Base-by-base conservation (phyloP, 2,329 filamentous ascomycete genomes). In the Elsinoe fawcettii region DNA sequence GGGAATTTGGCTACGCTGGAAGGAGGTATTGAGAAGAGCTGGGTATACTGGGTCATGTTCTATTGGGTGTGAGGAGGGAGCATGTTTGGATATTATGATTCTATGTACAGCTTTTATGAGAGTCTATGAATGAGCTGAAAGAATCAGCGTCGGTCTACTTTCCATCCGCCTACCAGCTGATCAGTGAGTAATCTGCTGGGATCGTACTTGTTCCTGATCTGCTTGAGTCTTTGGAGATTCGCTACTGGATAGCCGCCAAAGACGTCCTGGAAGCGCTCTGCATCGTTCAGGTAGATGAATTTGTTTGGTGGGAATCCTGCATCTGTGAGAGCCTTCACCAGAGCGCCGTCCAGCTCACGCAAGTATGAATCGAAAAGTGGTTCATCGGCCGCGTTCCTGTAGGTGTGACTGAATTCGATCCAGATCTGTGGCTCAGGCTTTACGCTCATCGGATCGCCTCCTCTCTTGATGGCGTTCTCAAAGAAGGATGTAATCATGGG, bases 151-250 rank as follows among this genome's bases (percentile, higher is more conserved):
- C 4, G 47, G 30, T 32, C 51, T 23, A 55, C 51, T 20, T 55
- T 55, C 51, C 51, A 55, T 32, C 51, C 51, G 9, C 51, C 51
- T 9, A 43, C 34, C 6, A 55, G 34, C 36, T 55, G 51, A n/a
- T 55, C 37, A 8, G 51, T 55, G 18, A 67, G 70, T 0, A 67
- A 58, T 25, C 61, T 65, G 0, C 67, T 4, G 8, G 73, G 73
- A 60, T 77, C 74, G 61, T 71, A 75, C 56, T 71, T 70, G 8
- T 64, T 60, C 67, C 76, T 76, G 22, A 77, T 64, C 8, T 60
- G 7, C 4, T 66, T 62, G 25, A 75, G 64, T 1, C 59, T 64
- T 1, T 60, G 60, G 47, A 75, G 75, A 59, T 74, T 76, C 3
- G 54, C 58, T 3, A 63, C 1, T 60, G 56, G 2, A 66, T 62